Base-by-base conservation (phyloP, 495 filamentous ascomycete species). In the Hypoxylon crocopeplum region DNA sequence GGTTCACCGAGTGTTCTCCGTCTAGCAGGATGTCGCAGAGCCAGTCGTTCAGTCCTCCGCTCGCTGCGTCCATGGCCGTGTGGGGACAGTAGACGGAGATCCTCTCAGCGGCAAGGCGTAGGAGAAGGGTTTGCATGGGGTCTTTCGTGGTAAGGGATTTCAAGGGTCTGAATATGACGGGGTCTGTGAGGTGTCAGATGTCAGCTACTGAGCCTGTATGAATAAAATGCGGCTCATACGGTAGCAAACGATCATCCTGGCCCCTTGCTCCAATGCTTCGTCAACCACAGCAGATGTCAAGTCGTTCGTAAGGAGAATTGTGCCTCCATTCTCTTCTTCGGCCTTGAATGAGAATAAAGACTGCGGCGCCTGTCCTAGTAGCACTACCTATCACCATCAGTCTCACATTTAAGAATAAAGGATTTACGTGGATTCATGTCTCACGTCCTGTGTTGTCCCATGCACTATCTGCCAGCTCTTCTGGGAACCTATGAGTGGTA, bases 31-130 rank as follows among this genome's bases (percentile, higher is more conserved):
- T 89, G 72, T 96, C 89, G 42, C 89, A 92, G 15, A 98, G 88
- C 94, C 94, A 98, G 76, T 97, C 92, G 54, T 90, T 93, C 55
- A 98, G 82, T 17, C 94, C 94, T 12, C 87, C 89, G 5, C 87
- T 85, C 0, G 89, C 89, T 20, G 92, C 91, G 75, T 98, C 94
- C 46, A 97, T 84, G 2, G 94, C 93, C 0, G 93, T 98, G 68
- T 98, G 94, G 0, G 94, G 94, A 46, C 87, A 91, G 77, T 98
- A 98, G 54, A 98, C 92, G 64, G 91, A 93, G 61, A 97, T 93
- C 13, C 95, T 93, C 75, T 90, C 85, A 33, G 89, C 87, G n/a
- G 87, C 88, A 2, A 98, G 81, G 40, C 88, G 84, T 5, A 98
- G 79, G 40, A 98, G 82, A 17, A 87, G 88, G 52, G 86, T 83